phyloP scores from a whole-genome alignment of 2,329 filamentous ascomycete species.

The Colletotrichum limetticola region DNA sequence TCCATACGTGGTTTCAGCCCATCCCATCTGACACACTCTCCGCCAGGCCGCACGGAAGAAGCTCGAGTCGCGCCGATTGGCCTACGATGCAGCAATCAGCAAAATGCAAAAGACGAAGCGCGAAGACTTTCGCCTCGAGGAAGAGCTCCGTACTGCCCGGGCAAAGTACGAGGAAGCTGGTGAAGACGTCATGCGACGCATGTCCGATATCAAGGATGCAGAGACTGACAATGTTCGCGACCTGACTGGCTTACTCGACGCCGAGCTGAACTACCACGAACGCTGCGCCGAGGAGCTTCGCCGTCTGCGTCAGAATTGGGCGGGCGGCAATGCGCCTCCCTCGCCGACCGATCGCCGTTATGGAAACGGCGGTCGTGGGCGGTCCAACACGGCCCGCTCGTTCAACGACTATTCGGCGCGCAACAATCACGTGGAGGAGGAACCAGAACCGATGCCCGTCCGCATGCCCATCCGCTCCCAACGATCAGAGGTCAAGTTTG shows the following conservation, averaged over 20 bases:
- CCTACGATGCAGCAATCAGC: slow-evolving; percentile 87
- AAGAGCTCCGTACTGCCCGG: slow-evolving; percentile 90
- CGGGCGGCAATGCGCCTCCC: slow-evolving; percentile 39
- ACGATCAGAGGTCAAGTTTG: slow-evolving; percentile 40
- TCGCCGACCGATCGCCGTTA: slow-evolving; percentile 37
- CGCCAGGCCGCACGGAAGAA: slow-evolving; percentile 84
- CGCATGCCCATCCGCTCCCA: slow-evolving; percentile 58
- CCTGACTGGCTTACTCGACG: slow-evolving; percentile 84
- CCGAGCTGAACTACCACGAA: slow-evolving; percentile 91
- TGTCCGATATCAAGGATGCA: slow-evolving; percentile 96
- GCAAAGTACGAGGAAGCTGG: slow-evolving; percentile 96
- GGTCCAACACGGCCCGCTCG: slow-evolving; percentile 62
- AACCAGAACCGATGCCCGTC: slow-evolving; percentile 45
- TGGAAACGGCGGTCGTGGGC: slow-evolving; percentile 46
- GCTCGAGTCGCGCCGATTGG: slow-evolving; percentile 87
- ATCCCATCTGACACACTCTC: slow-evolving; percentile 27
- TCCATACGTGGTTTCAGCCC: slow-evolving; percentile 24
- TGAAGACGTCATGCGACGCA: slow-evolving; percentile 90
- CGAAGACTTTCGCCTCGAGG: slow-evolving; percentile 92
- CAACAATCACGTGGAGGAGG: slow-evolving; percentile 44
- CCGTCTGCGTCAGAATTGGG: slow-evolving; percentile 61
- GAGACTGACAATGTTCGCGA: slow-evolving; percentile 86
- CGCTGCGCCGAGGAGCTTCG: slow-evolving; percentile 86
- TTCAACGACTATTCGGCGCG: slow-evolving; percentile 45
- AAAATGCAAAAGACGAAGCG: slow-evolving; percentile 95